phyloP scores from a whole-genome alignment of 495 filamentous ascomycete species.

The Podospora didyma region DNA sequence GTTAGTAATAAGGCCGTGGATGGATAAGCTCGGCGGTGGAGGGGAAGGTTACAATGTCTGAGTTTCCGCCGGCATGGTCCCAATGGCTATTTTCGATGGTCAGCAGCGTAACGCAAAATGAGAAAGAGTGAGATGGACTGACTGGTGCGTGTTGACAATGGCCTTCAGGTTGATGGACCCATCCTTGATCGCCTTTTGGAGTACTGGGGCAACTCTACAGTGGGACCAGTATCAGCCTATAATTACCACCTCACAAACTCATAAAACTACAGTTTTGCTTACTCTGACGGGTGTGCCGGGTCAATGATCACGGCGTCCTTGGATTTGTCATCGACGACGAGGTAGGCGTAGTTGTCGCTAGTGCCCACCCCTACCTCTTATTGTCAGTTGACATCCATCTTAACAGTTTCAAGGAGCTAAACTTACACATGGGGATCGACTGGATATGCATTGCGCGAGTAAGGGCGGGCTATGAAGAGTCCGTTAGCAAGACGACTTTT shows the following conservation, averaged over 20 bases:
- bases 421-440: constrained; percentile 97
- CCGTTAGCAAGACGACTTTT: background rate
- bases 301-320: constrained; percentile 92
- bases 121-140: constrained; percentile 27
- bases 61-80: constrained; percentile 93
- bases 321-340: constrained; percentile 85
- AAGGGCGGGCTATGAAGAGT: background rate
- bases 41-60: constrained; percentile 56
- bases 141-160: constrained; percentile 98
- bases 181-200: constrained; percentile 66
- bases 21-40: background rate
- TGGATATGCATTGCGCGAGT: constrained; percentile 82
- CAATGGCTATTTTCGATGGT: constrained; percentile 59
- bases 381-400: background rate
- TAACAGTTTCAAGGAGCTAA: background rate
- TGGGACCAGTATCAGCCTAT: background rate
- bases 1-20: constrained; percentile 9
- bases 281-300: constrained; percentile 91
- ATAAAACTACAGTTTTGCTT: constrained; percentile 26
- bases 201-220: constrained; percentile 70
- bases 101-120: background rate
- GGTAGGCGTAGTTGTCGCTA: constrained; percentile 94
- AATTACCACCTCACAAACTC: background rate
- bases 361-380: constrained; percentile 72
- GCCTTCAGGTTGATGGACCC: constrained; percentile 77